phyloP scores from a whole-genome alignment of 805 yeast genomes.

The Ascoidea tarda region DNA sequence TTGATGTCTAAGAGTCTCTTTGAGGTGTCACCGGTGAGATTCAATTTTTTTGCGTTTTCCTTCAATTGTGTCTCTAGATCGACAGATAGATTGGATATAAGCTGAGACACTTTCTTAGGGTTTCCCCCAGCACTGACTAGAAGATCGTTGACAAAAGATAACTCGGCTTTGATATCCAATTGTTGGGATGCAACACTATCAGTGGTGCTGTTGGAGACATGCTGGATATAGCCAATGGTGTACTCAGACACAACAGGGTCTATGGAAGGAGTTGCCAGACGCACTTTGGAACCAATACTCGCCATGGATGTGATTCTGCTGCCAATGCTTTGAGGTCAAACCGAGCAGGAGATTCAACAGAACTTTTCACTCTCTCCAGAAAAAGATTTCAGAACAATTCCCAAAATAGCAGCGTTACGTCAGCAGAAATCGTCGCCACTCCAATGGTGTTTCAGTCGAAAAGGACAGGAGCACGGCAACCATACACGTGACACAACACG shows the following conservation, averaged over 20 bases:
- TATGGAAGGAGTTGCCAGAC: slow-evolving; percentile 75
- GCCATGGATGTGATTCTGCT: too few species aligned
- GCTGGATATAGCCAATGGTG: slow-evolving; percentile 82
- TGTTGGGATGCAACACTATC: slow-evolving; percentile 74
- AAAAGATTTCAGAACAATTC: too few species aligned
- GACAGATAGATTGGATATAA: slow-evolving; percentile 32
- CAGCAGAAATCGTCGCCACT: too few species aligned
- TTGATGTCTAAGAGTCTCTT: slow-evolving; percentile 74
- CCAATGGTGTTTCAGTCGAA: too few species aligned
- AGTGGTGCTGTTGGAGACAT: slow-evolving; percentile 61
- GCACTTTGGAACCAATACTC: slow-evolving; percentile 31
- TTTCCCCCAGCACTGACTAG: slow-evolving; percentile 78
- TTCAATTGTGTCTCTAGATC: slow-evolving; percentile 37
- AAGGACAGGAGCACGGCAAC: too few species aligned
- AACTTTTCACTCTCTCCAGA: too few species aligned
- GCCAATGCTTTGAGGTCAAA: too few species aligned
- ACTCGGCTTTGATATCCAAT: slow-evolving; percentile 52
- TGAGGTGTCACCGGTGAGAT: slow-evolving; percentile 75
- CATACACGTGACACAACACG: too few species aligned
- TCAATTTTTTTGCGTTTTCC: slow-evolving; percentile 59
- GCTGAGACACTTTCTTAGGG: slow-evolving; percentile 31
- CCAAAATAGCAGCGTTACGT: too few species aligned
- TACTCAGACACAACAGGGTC: slow-evolving; percentile 82
- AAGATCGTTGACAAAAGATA: slow-evolving; percentile 49
- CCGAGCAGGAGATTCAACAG: too few species aligned